Percentiles rank a stretch among this genome's conserved stretches.
Conservation (phyloP, 306 rosid genomes). For the Crataegus laevigata region DNA sequence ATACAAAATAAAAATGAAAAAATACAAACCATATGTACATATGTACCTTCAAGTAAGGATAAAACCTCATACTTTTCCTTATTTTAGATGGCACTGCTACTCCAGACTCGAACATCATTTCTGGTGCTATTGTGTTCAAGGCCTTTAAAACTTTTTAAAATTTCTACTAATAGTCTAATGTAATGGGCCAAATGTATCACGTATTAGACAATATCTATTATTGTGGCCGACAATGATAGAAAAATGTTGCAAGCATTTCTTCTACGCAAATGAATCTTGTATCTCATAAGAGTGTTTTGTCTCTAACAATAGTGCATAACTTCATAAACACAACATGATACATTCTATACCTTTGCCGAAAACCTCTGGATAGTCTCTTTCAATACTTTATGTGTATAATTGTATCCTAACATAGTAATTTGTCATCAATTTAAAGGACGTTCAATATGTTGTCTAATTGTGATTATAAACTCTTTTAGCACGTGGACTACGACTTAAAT, state of each 20-base stretch:
- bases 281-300: not conserved
- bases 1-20: too few species aligned
- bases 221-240: not conserved
- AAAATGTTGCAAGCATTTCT: too few species aligned
- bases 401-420: too few species aligned
- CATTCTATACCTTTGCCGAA: not conserved
- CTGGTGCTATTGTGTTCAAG: not conserved
- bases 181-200: not conserved
- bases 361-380: too few species aligned
- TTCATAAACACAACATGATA: not conserved
- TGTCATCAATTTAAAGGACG: too few species aligned
- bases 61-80: not conserved
- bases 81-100: not conserved
- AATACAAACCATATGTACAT: not conserved
- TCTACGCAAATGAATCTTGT: not conserved
- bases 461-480: too few species aligned
- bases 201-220: not conserved
- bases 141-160: too few species aligned
- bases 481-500: too few species aligned
- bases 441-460: too few species aligned
- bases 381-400: too few species aligned
- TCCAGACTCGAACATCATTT: not conserved
- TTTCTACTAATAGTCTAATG: too few species aligned
- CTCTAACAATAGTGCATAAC: not conserved
- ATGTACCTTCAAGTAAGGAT: not conserved